Percentiles rank a stretch among this genome's conserved stretches.
These are phyloP conservation scores for Aspergillus leporis DNA, from an alignment of 495 filamentous ascomycete species.

Conservation along the genomic window DNA sequence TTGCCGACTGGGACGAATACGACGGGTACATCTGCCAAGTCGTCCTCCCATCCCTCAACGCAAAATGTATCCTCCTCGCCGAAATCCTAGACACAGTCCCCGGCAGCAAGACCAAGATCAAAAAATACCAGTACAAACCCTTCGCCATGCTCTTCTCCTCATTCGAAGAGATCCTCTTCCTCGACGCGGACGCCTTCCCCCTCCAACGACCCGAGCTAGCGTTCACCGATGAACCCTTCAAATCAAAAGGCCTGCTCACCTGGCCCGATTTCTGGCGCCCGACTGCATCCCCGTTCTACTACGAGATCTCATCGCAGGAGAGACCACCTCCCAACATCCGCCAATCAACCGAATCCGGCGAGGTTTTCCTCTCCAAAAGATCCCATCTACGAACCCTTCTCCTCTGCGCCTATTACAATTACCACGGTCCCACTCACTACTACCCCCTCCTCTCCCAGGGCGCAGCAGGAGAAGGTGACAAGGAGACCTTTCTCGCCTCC, in stretches of 20 bases:
- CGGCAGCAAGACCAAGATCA: conserved; percentile 15
- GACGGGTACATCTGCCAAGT: conserved; percentile 48
- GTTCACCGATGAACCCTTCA: conserved; percentile 45
- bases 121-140: conserved; percentile 50
- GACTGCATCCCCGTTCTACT: conserved; percentile 48
- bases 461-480: conserved; percentile 38
- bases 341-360: conserved; percentile 49
- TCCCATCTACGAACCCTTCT: conserved; percentile 45
- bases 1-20: conserved; percentile 44
- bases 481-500: conserved; percentile 42
- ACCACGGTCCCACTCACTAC: conserved; percentile 49
- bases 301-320: conserved; percentile 41
- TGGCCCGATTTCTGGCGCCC: conserved; percentile 60
- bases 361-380: conserved; percentile 47
- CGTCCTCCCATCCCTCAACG: conserved; percentile 44
- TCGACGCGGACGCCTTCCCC: conserved; percentile 35
- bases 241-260: conserved; percentile 44
- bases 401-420: conserved; percentile 57
- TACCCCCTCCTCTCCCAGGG: conserved; percentile 52
- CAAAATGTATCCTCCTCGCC: conserved; percentile 44
- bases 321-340: conserved; percentile 22
- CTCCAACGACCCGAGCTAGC: conserved; percentile 39
- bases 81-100: conserved; percentile 25
- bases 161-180: conserved; percentile 52
- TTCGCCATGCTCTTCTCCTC: conserved; percentile 52